These are phyloP conservation scores for Marchantia paleacea DNA, from an alignment of 225 moss, liverwort and hornwort species.

Conservation along the genomic window DNA sequence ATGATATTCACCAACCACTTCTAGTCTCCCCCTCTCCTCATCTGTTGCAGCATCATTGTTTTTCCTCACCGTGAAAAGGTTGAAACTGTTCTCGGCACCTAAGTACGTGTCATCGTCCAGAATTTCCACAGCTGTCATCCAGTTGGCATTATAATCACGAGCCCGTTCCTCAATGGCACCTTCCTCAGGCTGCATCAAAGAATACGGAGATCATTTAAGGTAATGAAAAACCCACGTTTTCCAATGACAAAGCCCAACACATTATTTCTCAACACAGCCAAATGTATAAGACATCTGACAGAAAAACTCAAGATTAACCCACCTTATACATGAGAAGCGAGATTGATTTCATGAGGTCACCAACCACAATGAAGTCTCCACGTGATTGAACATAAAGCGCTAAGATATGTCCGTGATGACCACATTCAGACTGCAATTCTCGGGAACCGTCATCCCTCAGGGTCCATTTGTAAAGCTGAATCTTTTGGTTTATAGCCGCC, in stretches of 20 bases:
- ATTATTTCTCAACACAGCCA: not conserved
- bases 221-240: not conserved
- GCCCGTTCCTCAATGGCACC: constrained; percentile 96
- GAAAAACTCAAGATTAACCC: not conserved
- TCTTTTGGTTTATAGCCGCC: constrained; percentile 94
- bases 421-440: constrained; percentile 84
- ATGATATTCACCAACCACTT: constrained; percentile 93
- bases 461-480: constrained; percentile 91
- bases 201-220: not conserved
- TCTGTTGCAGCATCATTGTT: constrained; percentile 97
- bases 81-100: constrained; percentile 95
- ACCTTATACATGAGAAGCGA: constrained; percentile 98
- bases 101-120: constrained; percentile 93
- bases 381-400: constrained; percentile 91
- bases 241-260: not conserved
- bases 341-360: constrained; percentile 96
- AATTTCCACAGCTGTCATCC: constrained; percentile 97
- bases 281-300: not conserved
- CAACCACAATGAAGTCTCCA: constrained; percentile 93
- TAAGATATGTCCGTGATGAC: constrained; percentile 92
- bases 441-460: constrained; percentile 74
- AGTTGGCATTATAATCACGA: constrained; percentile 89
- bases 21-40: constrained; percentile 88
- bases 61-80: constrained; percentile 88
- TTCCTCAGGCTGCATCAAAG: constrained; percentile 76